phyloP scores from a whole-genome alignment of 2,329 filamentous ascomycete genomes.

The Trichophyton schoenleinii region DNA sequence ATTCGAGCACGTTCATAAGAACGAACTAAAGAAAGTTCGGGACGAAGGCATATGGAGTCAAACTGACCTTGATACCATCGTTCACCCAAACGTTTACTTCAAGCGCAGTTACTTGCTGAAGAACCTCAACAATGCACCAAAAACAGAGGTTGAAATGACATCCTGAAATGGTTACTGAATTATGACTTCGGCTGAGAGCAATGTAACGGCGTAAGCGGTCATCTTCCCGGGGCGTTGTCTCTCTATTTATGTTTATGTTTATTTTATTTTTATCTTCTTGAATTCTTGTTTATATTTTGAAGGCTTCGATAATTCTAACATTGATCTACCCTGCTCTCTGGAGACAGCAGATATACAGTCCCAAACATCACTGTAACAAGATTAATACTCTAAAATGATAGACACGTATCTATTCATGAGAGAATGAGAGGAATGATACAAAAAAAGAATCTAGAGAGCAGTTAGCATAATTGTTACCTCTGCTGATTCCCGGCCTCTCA shows the following conservation, averaged over 20 bases:
- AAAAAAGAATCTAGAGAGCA: not conserved
- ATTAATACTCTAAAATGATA: too few relatives aligned
- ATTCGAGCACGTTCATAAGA: constrained; percentile 76
- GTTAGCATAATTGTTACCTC: constrained; percentile 43
- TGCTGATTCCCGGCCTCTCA: constrained; percentile 61
- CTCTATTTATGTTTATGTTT: not conserved
- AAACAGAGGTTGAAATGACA: constrained; percentile 45
- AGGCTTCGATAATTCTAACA: not conserved
- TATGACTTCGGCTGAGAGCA: not conserved
- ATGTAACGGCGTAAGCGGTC: not conserved
- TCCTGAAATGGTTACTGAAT: constrained; percentile 12
- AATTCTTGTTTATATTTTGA: not conserved
- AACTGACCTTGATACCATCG: constrained; percentile 80
- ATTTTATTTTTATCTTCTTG: too few relatives aligned
- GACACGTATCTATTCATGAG: too few relatives aligned
- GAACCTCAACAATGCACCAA: constrained; percentile 50
- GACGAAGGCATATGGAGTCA: constrained; percentile 59
- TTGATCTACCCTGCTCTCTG: too few relatives aligned
- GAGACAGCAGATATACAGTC: too few relatives aligned
- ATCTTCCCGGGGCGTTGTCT: not conserved
- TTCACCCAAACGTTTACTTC: constrained; percentile 97
- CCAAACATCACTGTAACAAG: too few relatives aligned
- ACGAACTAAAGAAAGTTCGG: constrained; percentile 62
- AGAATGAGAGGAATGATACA: not conserved
- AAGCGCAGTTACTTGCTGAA: constrained; percentile 85